Conservation (phyloP, 1,139 yeast genomes). For the Dujonia santamariae region DNA sequence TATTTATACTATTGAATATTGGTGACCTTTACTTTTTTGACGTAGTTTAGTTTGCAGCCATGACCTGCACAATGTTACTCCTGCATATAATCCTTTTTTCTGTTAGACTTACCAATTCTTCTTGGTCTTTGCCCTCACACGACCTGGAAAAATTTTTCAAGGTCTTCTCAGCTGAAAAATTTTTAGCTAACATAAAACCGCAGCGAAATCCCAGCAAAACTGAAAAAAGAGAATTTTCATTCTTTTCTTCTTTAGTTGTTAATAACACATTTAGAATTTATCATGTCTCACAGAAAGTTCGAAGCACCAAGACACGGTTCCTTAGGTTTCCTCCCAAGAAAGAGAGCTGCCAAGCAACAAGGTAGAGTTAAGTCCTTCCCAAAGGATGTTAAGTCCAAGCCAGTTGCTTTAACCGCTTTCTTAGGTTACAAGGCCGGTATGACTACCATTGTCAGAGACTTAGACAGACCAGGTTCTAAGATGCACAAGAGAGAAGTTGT, state of each 20-base stretch:
- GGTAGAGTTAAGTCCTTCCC: constrained; percentile 99
- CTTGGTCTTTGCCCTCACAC: constrained; percentile 10
- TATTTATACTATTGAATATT: too few relatives aligned
- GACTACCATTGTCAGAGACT: constrained; percentile 99
- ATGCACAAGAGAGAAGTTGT: constrained; percentile 99
- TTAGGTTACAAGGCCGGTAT: constrained; percentile 99
- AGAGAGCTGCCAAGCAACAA: constrained; percentile 98
- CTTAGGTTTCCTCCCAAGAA: constrained; percentile 99
- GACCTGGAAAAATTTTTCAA: constrained; percentile 8
- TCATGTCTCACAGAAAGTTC: constrained; percentile 99
- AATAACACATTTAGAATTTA: constrained; percentile 22
- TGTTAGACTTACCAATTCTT: too few relatives aligned
- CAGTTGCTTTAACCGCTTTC: constrained; percentile 99
- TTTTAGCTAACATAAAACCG: background rate
- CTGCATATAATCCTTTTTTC: too few relatives aligned
- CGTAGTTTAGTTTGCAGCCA: too few relatives aligned
- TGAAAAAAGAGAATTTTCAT: constrained; percentile 1
- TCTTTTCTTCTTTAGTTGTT: constrained; percentile 21
- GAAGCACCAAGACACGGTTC: constrained; percentile 99
- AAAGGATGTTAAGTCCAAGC: constrained; percentile 96
- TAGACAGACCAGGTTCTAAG: constrained; percentile 99
- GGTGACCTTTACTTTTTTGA: too few relatives aligned
- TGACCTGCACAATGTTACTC: too few relatives aligned
- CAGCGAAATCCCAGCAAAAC: background rate
- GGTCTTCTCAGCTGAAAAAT: constrained; percentile 11